Base-by-base conservation (phyloP, 2,329 filamentous ascomycete genomes). In the Tympanopsis confertula region DNA sequence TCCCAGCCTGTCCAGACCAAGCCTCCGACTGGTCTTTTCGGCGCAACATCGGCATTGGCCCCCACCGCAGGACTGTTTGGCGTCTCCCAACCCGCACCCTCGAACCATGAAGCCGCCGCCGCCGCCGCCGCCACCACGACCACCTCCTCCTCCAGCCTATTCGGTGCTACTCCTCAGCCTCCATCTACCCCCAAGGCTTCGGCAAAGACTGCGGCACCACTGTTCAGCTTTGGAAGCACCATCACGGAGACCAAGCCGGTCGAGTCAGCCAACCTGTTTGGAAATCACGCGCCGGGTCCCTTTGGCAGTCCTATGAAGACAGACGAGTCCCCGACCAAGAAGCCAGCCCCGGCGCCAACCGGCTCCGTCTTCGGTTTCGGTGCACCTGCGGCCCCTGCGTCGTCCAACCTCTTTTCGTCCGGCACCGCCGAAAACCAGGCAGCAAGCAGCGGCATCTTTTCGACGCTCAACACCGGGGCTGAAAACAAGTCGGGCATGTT, bases 231-330 rank as follows among this genome's bases (percentile, higher is more conserved):
- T 18, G 44, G 43, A 20, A 36, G 39, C 13, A 35, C 43, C 18
- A 44, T 44, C 28, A 15, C 35, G 5, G 44, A 50, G 5, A 40
- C 47, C 5, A 55, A 54, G 39, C 39, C 51, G 2, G 46, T n/a
- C 7, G 22, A n/a, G 22, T 7, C 7, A 7, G n/a, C 7, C 7
- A 7, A 7, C 7, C 22, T 26, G 22, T 26, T 26, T n/a, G n/a
- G 22, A 7, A n/a, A 7, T 26, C 22, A 7, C 7, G 22, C 22
- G 7, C 22, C 22, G 22, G n/a, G 7, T 26, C 22, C 7, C 7
- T 26, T 26, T n/a, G 22, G 22, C 22, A 26, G 22, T 26, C 22
- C 22, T 26, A 26, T 26, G 22, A 26, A 26, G 22, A 26, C 22
- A 10, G 22, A 26, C n/a, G 22, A 26, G 7, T n/a, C 22, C 7